Percentiles rank a stretch among this genome's conserved stretches.
Evolutionary conservation across 2,329 filamentous ascomycete genomes (phyloP).

Genomic region (Diaporthe amygdali): DNA sequence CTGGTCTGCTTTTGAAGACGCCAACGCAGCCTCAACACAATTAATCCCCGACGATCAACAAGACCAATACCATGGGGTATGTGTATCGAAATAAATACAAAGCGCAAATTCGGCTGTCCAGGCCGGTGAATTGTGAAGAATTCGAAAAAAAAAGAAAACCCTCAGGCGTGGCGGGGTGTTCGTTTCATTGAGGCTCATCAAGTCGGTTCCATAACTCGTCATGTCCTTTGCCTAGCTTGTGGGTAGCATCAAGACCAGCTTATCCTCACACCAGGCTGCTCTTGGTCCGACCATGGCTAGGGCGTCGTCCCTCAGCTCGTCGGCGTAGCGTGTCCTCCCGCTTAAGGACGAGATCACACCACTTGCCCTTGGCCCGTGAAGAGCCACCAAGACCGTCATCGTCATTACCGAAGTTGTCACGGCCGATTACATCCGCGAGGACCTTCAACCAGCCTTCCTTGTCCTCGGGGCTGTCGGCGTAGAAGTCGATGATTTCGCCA

Average conservation of each 20-base stretch:
- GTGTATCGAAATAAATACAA: conserved; percentile 17
- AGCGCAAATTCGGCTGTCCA: background rate
- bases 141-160: background rate
- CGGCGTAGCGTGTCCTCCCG: conserved; percentile 64
- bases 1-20: background rate
- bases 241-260: conserved; percentile 14
- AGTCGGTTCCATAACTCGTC: conserved; percentile 17
- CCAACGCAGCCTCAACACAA: background rate
- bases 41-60: background rate
- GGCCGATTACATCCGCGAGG: conserved; percentile 73
- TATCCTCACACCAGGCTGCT: conserved; percentile 42
- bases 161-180: background rate
- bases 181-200: conserved; percentile 5
- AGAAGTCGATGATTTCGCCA: conserved; percentile 97
- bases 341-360: conserved; percentile 72
- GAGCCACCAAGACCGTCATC: conserved; percentile 49
- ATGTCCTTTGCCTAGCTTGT: conserved; percentile 17
- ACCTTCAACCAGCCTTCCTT: conserved; percentile 97
- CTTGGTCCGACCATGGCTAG: conserved; percentile 59
- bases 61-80: conserved; percentile 2
- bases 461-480: conserved; percentile 84
- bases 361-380: conserved; percentile 58
- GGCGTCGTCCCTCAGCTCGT: conserved; percentile 55
- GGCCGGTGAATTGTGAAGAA: background rate
- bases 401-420: conserved; percentile 52